Percentiles rank a stretch among this genome's conserved stretches.
These are phyloP conservation scores for Clonostachys rosea DNA, from an alignment of 2,329 filamentous ascomycete species.

Conservation along the genomic window DNA sequence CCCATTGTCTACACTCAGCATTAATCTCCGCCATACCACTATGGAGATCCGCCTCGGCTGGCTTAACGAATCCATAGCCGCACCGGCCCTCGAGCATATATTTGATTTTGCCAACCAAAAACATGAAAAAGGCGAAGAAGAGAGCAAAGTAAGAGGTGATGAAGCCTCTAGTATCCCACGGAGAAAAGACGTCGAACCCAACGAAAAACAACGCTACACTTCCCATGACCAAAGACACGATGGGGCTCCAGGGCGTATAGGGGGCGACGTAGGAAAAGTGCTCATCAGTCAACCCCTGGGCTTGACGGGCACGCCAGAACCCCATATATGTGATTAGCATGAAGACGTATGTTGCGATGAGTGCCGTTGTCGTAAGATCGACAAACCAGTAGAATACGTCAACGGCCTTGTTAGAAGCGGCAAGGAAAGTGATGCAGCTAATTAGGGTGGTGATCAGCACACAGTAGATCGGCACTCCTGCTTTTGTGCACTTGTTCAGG, in stretches of 20 bases:
- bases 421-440: too few species aligned
- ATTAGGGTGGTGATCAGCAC: too few species aligned
- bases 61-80: slow-evolving; percentile 42
- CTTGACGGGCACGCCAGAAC: slow-evolving; percentile 34
- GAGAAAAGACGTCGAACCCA: slow-evolving; percentile 50
- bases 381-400: too few species aligned
- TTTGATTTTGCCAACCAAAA: slow-evolving; percentile 58
- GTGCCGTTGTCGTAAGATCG: too few species aligned
- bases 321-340: too few species aligned
- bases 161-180: slow-evolving; percentile 41
- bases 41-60: slow-evolving; percentile 55
- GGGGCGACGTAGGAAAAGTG: slow-evolving; percentile 43
- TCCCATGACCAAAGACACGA: slow-evolving; percentile 40
- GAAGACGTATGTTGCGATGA: too few species aligned
- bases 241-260: slow-evolving; percentile 46
- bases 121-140: slow-evolving; percentile 50
- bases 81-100: too few species aligned
- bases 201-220: slow-evolving; percentile 47
- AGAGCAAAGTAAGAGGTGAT: slow-evolving; percentile 51
- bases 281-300: slow-evolving; percentile 35
- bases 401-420: too few species aligned
- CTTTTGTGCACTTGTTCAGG: too few species aligned
- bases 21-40: slow-evolving; percentile 63
- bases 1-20: slow-evolving; percentile 40
- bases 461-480: too few species aligned